Percentiles rank a stretch among this genome's conserved stretches.
Evolutionary conservation across 306 rosid species (phyloP).

Genomic region (Vigna nakashimae): DNA sequence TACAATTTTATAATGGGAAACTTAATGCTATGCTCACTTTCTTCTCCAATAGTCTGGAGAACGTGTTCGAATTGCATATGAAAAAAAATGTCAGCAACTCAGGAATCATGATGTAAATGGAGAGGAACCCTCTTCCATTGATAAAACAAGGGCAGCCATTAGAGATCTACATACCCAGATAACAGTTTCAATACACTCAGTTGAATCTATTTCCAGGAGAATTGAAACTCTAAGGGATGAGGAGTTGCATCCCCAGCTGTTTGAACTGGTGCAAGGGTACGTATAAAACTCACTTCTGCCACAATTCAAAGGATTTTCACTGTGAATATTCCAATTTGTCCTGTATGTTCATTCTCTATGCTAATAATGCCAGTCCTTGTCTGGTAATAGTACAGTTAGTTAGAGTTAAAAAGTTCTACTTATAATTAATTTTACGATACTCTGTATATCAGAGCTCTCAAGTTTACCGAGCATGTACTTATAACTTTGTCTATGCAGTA

Average conservation of each 20-base stretch:
- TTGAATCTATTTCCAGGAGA: constrained; percentile 82
- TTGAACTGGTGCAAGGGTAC: constrained; percentile 78
- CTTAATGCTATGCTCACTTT: constrained; percentile 41
- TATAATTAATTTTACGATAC: constrained; percentile 5
- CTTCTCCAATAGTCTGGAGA: constrained; percentile 78
- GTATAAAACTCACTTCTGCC: constrained; percentile 29
- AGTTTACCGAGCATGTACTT: neutral
- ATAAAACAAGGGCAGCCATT: constrained; percentile 75
- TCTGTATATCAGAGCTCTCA: neutral
- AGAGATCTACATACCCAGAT: constrained; percentile 87
- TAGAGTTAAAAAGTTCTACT: neutral
- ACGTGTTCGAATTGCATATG: constrained; percentile 78
- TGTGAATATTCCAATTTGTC: constrained; percentile 22
- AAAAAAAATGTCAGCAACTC: constrained; percentile 77
- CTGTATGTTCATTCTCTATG: neutral
- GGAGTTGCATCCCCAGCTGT: constrained; percentile 93
- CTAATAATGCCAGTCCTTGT: constrained; percentile 1
- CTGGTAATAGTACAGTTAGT: neutral
- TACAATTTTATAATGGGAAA: constrained; percentile 32
- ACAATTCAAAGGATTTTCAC: constrained; percentile 23
- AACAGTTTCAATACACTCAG: constrained; percentile 89
- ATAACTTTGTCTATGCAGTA: neutral
- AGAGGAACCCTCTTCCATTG: constrained; percentile 68
- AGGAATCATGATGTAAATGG: constrained; percentile 79
- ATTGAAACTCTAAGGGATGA: constrained; percentile 87